Percentiles rank a stretch among this genome's conserved stretches.
These are phyloP conservation scores for Rhizopogon sp. DNA, from an alignment of 768 basidiomycete species.

Conservation along the genomic window DNA sequence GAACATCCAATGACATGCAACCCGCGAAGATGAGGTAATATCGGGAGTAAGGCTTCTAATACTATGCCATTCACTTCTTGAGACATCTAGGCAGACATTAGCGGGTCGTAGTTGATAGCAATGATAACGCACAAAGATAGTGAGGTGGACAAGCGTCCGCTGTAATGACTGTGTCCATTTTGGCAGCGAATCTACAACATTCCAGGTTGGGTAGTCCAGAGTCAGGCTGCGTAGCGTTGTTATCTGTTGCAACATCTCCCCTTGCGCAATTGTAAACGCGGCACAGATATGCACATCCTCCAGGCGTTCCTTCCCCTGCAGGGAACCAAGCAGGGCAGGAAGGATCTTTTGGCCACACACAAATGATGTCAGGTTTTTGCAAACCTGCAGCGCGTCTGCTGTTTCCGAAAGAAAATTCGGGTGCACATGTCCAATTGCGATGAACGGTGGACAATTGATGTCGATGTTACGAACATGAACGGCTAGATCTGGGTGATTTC, in stretches of 20 bases:
- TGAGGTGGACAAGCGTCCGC: conserved; percentile 46
- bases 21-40: conserved; percentile 49
- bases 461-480: conserved; percentile 59
- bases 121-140: conserved; percentile 48
- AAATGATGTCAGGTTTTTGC: conserved; percentile 53
- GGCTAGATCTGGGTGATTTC: conserved; percentile 46
- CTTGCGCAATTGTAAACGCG: conserved; percentile 48
- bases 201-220: conserved; percentile 61
- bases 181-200: conserved; percentile 53
- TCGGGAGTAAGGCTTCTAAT: conserved; percentile 40
- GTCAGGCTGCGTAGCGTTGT: conserved; percentile 38
- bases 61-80: conserved; percentile 48
- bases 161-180: conserved; percentile 44
- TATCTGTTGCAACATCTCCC: conserved; percentile 36
- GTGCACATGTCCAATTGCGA: conserved; percentile 30
- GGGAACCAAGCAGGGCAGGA: conserved; percentile 42
- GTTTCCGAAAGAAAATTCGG: conserved; percentile 52
- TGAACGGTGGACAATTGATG: conserved; percentile 41
- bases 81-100: conserved; percentile 39
- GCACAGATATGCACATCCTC: conserved; percentile 45
- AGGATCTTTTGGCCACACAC: conserved; percentile 44
- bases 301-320: conserved; percentile 42
- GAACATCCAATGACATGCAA: conserved; percentile 61
- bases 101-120: neutral
- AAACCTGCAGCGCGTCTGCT: conserved; percentile 39